Evolutionary conservation across 78 protist species (phyloP), one percentile per base, ranked within the genome.

Genomic region (Dictyostelium intermedium): DNA sequence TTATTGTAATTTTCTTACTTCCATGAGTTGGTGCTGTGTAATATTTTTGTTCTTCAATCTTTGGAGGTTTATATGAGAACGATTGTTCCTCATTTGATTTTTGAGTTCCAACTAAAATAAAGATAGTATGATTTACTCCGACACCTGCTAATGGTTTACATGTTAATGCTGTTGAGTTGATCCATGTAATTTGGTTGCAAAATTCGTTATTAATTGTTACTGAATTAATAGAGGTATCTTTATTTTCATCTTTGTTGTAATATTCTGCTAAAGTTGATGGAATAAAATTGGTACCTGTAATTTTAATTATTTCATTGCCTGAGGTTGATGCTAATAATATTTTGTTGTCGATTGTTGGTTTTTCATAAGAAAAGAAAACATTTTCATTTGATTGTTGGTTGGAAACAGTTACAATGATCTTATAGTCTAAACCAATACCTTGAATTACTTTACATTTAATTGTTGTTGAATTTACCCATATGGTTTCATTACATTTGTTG

Each of bases 201-300:
- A 37, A n/a, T 0, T 47, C 41, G 25, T 69, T 45, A 18, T 25
- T 47, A 37, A 85, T 72, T 41, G 20, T 50, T 0, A 53, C 74
- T n/a, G 25, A 61, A 61, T 61, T 61, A 5, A 61, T 6, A 0
- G 70, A n/a, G 0, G 1, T 61, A n/a, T 61, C 8, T 61, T n/a
- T n/a, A 63, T 41, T 73, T 32, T n/a, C 23, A 2, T 76, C 10
- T 61, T 47, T 16, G 27, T 37, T 45, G 14, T 35, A n/a, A 7
- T 23, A 3, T 43, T 43, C 56, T 73, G 41, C 11, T 18, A 86
- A 80, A 41, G 18, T 45, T 41, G 78, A 5, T 74, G 92, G 92
- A 34, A 85, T 81, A n/a, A 85, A 85, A 30, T 85, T 85, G 8
- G 5, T 16, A 32, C 91, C 91, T 50, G 39, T 74, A 23, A 73